Evolutionary conservation across 495 filamentous ascomycete genomes (phyloP).

Genomic region (Margaritispora aquatica): DNA sequence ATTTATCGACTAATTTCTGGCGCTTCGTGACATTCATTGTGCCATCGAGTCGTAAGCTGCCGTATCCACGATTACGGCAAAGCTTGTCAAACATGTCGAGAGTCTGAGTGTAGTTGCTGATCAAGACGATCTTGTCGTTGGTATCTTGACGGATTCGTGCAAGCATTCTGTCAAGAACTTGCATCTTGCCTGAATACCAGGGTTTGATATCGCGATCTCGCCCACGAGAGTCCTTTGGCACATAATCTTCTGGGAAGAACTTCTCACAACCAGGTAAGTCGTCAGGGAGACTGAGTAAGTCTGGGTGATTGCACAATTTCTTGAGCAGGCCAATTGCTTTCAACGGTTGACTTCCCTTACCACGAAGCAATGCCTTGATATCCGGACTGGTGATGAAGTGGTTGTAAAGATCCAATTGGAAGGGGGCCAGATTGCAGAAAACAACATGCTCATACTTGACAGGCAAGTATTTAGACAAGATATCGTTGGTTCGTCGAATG

Average conservation of each 20-base stretch:
- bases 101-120: slow-evolving; percentile 96
- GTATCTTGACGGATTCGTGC: slow-evolving; percentile 93
- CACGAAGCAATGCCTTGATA: slow-evolving; percentile 84
- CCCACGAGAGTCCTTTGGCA: slow-evolving; percentile 79
- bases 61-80: slow-evolving; percentile 79
- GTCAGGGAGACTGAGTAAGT: slow-evolving; percentile 75
- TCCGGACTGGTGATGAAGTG: slow-evolving; percentile 95
- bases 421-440: slow-evolving; percentile 94
- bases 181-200: slow-evolving; percentile 99
- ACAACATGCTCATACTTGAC: slow-evolving; percentile 99
- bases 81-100: slow-evolving; percentile 92
- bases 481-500: slow-evolving; percentile 96
- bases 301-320: slow-evolving; percentile 98
- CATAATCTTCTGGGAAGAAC: slow-evolving; percentile 80
- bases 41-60: slow-evolving; percentile 83
- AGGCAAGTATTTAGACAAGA: slow-evolving; percentile 94
- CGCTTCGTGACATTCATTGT: slow-evolving; percentile 97
- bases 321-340: slow-evolving; percentile 96
- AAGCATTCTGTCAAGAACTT: slow-evolving; percentile 96
- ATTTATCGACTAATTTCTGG: slow-evolving; percentile 95
- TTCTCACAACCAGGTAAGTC: slow-evolving; percentile 87
- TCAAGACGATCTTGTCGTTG: slow-evolving; percentile 98
- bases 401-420: slow-evolving; percentile 90
- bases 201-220: slow-evolving; percentile 87
- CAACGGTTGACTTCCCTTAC: slow-evolving; percentile 92